Evolutionary conservation across 306 rosid genomes (phyloP), one percentile per base, ranked within the genome.

Genomic region (Albizia julibrissin): DNA sequence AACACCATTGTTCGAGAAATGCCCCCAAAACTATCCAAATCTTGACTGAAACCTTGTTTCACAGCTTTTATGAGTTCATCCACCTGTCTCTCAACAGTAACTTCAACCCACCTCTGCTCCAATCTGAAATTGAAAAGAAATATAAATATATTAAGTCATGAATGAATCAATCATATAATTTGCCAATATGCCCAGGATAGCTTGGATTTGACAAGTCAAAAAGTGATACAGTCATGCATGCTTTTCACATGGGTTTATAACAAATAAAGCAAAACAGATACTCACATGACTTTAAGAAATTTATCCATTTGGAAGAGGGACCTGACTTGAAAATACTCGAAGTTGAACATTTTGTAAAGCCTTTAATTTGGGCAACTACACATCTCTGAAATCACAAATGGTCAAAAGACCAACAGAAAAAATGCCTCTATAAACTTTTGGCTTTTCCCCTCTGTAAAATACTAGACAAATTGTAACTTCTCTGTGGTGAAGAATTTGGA

Each of bases 91-190:
- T 90, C 93, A 73, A 85, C 72, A 3, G 91, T 89, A 29, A 91
- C 95, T 95, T 93, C 93, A 76, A 95, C 69, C 99, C 99, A 95
- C 69, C 88, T 90, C 88, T 91, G 99, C 91, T 89, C 87, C 86
- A 95, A 85, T 85, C 97, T 95, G 87, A 80, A 91, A 69, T 84
- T 52, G 76, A 73, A 80, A 87, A 58, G 43, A 43, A 39, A 85
- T 33, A 64, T 14, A 56, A 65, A 72, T 65, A 73, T 62, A 66
- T 71, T n/a, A 74, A 62, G 85, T 74, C 33, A 77, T 29, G 66
- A 56, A 56, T 56, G 24, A 54, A 54, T 24, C 31, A 73, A 68
- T 46, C 15, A 69, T 29, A 13, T 39, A 70, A 75, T 61, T 69
- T 67, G 33, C 65, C 83, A 75, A 37, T 61, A 59, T 64, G 54